A percentile compares a stretch with the other conserved stretches of the same genome.
Evolutionary conservation across 768 basidiomycete genomes (phyloP).

Genomic region (Rhodotorula babjevae): DNA sequence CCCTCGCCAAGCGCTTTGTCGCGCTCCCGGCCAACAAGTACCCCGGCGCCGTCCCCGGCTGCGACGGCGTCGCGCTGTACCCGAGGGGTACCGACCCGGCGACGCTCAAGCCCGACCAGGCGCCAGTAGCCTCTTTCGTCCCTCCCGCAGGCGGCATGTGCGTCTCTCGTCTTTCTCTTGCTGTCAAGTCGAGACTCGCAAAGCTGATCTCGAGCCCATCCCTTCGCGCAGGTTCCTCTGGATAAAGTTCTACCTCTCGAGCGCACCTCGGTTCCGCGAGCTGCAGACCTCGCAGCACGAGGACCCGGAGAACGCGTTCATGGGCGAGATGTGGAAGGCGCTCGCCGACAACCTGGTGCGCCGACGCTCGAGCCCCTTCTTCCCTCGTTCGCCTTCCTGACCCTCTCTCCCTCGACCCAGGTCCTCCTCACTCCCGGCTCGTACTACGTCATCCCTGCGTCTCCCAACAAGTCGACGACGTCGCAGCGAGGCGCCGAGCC

Average conservation of each 20-base stretch:
- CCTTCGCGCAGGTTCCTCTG: constrained; percentile 48
- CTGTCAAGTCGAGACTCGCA: neutral
- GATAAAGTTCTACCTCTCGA: constrained; percentile 46
- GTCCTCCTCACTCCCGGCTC: constrained; percentile 15
- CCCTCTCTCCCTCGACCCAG: neutral
- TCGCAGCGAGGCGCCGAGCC: neutral
- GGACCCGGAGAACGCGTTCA: constrained; percentile 17
- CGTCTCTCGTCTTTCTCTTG: neutral
- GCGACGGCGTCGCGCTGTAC: constrained; percentile 10
- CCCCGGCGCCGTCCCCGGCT: neutral
- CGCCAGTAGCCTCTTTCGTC: constrained; percentile 60
- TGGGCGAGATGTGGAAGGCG: constrained; percentile 18
- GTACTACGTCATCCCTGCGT: constrained; percentile 16
- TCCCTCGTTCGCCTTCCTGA: neutral
- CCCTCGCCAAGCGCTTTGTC: constrained; percentile 48
- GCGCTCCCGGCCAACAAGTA: neutral
- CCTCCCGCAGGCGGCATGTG: constrained; percentile 60
- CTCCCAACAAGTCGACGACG: neutral
- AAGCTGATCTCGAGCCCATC: constrained; percentile 38
- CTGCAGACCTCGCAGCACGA: neutral
- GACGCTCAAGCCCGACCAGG: constrained; percentile 23
- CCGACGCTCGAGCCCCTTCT: neutral
- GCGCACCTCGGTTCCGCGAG: neutral
- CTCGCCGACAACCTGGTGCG: constrained; percentile 14
- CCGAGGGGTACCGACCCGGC: neutral